Conservation (phyloP, 345 rosid species). For the Turritis glabra region DNA sequence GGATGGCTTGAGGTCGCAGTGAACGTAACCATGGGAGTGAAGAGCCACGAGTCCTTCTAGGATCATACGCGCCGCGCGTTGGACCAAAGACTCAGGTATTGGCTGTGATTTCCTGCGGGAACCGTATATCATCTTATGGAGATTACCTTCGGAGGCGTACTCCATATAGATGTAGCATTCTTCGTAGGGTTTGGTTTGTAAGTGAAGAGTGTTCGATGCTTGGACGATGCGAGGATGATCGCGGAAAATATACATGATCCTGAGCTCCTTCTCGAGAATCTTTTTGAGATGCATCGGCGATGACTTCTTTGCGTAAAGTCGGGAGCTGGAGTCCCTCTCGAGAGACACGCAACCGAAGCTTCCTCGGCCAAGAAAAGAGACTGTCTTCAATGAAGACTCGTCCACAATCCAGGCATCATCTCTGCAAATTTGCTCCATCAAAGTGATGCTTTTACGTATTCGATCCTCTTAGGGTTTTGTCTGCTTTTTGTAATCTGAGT, state of each 20-base stretch:
- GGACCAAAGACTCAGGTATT: not conserved
- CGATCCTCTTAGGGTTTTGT: not conserved
- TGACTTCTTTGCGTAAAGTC: not conserved
- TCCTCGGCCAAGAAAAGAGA: not conserved
- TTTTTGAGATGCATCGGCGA: not conserved
- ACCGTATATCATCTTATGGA: not conserved
- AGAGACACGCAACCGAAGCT: not conserved
- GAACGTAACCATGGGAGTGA: not conserved
- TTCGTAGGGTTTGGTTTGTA: not conserved
- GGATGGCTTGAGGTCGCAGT: conserved; percentile 7
- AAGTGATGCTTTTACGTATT: not conserved
- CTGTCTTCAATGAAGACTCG: not conserved
- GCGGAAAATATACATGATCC: conserved; percentile 9
- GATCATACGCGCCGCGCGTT: conserved; percentile 10
- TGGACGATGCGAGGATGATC: conserved; percentile 5
- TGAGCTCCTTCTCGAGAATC: conserved; percentile 11
- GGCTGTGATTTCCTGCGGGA: not conserved
- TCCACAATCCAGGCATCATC: not conserved
- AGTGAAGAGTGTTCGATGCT: not conserved
- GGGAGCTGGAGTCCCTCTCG: not conserved
- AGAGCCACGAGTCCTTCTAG: conserved; percentile 24
- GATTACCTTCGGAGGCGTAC: conserved; percentile 5
- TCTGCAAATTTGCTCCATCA: not conserved
- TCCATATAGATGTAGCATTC: conserved; percentile 21
- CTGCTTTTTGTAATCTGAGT: not conserved